Base-by-base conservation (phyloP, 108 stramenopile genomes). In the Schizochytrium sp. region DNA sequence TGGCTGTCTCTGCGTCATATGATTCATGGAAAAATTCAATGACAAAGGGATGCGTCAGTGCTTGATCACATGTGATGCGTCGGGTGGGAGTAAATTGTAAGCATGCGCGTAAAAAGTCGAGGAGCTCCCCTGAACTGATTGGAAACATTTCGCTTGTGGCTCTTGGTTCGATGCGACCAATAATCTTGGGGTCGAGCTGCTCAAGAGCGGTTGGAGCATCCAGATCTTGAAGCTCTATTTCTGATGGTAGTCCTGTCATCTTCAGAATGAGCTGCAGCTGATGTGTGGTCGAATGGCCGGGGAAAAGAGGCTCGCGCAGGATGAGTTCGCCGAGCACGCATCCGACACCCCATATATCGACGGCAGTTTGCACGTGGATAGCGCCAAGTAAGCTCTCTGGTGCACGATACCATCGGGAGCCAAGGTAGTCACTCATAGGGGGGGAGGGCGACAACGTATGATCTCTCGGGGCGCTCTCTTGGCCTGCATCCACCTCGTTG, bases 401-500 rank as follows among this genome's bases (percentile, higher is more conserved):
- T 4, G 94, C 98, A 34, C 99, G 95, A 72, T 99, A 99, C 99
- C 99, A 99, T 58, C 99, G 92, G 2, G 98, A 98, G 21, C 98
- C 97, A 29, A 99, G 97, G 90, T 97, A 97, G 87, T 97, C 97
- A 19, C 96, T 97, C 91, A 69, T 23, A 18, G 63, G 63, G 0
- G 63, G 63, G 2, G 2, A 34, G 34, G 34, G 34, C 34, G 2
- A 34, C 34, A 34, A 34, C 34, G 34, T 34, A 34, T 34, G 34
- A 34, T 34, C 34, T 34, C 34, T 34, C 34, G 34, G 1, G 34
- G 34, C 34, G 34, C 2, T 34, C 58, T 19, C 21, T 23, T 59
- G 19, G 58, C 58, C 58, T 59, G 19, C 58, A 23, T 59, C 58
- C 58, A 59, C n/a, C 19, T 59, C 58, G 19, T 59, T 59, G 34